These are phyloP conservation scores for Iberis pinnata DNA, from an alignment of 345 rosid species.

Conservation along the genomic window DNA sequence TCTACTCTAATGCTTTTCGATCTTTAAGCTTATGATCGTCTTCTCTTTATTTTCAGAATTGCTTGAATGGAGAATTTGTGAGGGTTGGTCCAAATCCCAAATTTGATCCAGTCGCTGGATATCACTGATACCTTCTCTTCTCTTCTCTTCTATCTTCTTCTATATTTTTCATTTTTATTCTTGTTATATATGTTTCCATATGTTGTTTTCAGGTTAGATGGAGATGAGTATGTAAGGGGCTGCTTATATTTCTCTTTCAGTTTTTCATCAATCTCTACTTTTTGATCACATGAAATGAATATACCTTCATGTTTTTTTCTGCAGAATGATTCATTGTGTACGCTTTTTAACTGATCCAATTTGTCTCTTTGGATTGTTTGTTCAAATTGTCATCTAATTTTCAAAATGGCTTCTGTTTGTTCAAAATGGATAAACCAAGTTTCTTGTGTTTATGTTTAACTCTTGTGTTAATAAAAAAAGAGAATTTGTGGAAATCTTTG, in stretches of 20 bases:
- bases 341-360: too few relatives aligned
- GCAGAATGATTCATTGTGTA: constrained; percentile 90
- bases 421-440: too few relatives aligned
- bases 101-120: constrained; percentile 87
- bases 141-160: background rate
- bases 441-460: too few relatives aligned
- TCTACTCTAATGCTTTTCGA: background rate
- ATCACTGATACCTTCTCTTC: constrained; percentile 58
- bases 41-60: constrained; percentile 37
- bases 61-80: constrained; percentile 83
- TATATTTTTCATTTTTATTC: background rate
- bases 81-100: constrained; percentile 92
- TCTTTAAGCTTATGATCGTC: background rate
- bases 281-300: background rate
- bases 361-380: too few relatives aligned
- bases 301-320: background rate
- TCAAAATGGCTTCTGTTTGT: too few relatives aligned
- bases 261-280: constrained; percentile 2
- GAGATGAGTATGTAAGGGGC: constrained; percentile 79
- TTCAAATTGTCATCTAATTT: too few relatives aligned
- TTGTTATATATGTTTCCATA: background rate
- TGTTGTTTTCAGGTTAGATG: constrained; percentile 79
- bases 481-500: too few relatives aligned
- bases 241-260: constrained; percentile 2
- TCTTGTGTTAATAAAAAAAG: too few relatives aligned